Evolutionary conservation across 1,284 basidiomycete species (phyloP).

Genomic region (Sphaerobolus stellatus): DNA sequence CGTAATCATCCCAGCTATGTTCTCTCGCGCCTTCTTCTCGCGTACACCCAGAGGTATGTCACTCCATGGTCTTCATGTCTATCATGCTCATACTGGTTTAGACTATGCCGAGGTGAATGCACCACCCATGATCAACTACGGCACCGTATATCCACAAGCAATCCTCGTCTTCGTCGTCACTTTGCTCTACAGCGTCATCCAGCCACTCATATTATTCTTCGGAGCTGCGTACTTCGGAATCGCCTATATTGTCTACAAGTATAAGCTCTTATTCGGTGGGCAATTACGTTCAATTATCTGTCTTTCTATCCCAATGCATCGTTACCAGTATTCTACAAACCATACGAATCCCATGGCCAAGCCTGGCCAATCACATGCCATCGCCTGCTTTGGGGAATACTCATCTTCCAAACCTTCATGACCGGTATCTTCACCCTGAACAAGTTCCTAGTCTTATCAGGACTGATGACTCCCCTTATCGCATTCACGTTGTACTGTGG

Average conservation of each 20-base stretch:
- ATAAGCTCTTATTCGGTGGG: constrained; percentile 91
- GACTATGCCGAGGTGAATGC: constrained; percentile 97
- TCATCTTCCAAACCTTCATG: constrained; percentile 92
- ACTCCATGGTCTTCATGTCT: not conserved
- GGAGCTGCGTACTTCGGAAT: constrained; percentile 94
- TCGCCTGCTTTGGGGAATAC: constrained; percentile 83
- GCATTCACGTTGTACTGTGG: constrained; percentile 77
- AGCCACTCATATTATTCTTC: constrained; percentile 92
- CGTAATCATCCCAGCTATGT: constrained; percentile 72
- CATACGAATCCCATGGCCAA: constrained; percentile 90
- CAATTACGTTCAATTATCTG: constrained; percentile 13
- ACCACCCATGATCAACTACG: constrained; percentile 95
- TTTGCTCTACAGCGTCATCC: constrained; percentile 91
- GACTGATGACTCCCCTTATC: constrained; percentile 78
- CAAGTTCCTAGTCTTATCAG: constrained; percentile 74
- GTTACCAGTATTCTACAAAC: constrained; percentile 83
- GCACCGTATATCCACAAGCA: constrained; percentile 89
- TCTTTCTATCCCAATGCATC: constrained; percentile 8
- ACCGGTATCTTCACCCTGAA: constrained; percentile 88
- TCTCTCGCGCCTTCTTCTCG: constrained; percentile 73
- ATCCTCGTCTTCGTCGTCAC: constrained; percentile 95
- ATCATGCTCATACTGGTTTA: constrained; percentile 26
- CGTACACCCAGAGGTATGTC: constrained; percentile 79
- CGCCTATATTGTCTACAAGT: constrained; percentile 95
- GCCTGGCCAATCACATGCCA: constrained; percentile 92